Evolutionary conservation across 140 eudicot genomes (phyloP).

Genomic region (Bidens hawaiensis): DNA sequence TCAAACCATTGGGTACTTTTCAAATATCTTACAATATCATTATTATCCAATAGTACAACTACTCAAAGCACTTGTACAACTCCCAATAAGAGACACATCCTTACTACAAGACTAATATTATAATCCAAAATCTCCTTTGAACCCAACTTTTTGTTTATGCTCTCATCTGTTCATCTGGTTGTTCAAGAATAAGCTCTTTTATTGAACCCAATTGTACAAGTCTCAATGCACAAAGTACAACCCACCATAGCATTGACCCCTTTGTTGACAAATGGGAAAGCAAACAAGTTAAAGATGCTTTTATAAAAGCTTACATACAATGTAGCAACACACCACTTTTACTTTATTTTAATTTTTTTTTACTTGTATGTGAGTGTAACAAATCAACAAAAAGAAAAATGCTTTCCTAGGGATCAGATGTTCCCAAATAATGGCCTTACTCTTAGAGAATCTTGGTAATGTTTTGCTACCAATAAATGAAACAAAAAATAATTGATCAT

Average conservation of each 20-base stretch:
- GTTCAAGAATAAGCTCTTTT: slow-evolving; percentile 12
- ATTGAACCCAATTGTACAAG: slow-evolving; percentile 10
- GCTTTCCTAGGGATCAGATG: slow-evolving; percentile 48
- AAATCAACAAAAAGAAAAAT: slow-evolving; percentile 41
- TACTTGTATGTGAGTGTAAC: slow-evolving; percentile 22
- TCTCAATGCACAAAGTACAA: slow-evolving; percentile 1
- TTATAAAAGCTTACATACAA: slow-evolving; percentile 28
- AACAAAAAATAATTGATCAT: slow-evolving; percentile 16
- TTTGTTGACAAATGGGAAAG: slow-evolving; percentile 42
- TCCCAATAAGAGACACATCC: slow-evolving; percentile 15
- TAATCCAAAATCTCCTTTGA: slow-evolving; percentile 21
- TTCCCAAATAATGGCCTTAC: slow-evolving; percentile 21
- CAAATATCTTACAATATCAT: slow-evolving; percentile 3
- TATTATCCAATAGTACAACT: slow-evolving; percentile 31
- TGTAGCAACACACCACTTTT: slow-evolving; percentile 19
- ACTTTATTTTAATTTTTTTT: neutral
- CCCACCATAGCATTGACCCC: slow-evolving; percentile 12
- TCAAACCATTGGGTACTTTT: slow-evolving; percentile 24
- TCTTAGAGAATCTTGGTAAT: slow-evolving; percentile 15
- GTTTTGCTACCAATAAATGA: slow-evolving; percentile 26
- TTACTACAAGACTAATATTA: slow-evolving; percentile 19
- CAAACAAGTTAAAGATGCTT: slow-evolving; percentile 27
- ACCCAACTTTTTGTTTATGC: slow-evolving; percentile 19
- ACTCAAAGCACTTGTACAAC: slow-evolving; percentile 21
- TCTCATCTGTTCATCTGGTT: slow-evolving; percentile 5